Base-by-base conservation (phyloP, 2,329 filamentous ascomycete genomes). In the Sclerotinia subarctica region DNA sequence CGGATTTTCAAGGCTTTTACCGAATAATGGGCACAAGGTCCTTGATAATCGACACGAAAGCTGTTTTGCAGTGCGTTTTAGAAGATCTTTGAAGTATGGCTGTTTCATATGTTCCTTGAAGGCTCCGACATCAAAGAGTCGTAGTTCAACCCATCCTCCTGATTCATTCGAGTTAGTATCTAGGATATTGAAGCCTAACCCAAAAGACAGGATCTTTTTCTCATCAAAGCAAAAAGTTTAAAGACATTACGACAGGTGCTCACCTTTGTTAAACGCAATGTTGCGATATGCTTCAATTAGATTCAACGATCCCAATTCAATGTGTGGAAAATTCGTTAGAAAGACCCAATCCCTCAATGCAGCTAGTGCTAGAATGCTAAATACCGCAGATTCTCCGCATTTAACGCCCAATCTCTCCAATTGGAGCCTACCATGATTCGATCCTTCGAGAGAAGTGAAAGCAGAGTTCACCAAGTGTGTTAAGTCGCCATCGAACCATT, bases 101-200 rank as follows among this genome's bases (percentile, higher is more conserved):
- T 51, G 38, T 15, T 68, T 42, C 11, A 67, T 68, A 2, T 62
- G 13, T 13, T n/a, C 11, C n/a, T 56, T 49, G 54, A 70, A 67
- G 24, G 69, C 67, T 1, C 65, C 64, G 5, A 70, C 35, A 15
- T 70, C 70, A 21, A 70, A 44, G 47, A 57, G 56, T 26, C 47
- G 52, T 19, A 72, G 21, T 38, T 64, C 58, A 19, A 42, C n/a
- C 64, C 65, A 69, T 10, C 70, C 70, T 59, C 60, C 70, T 72
- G 32, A 8, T 11, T 17, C 7, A 35, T 63, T 2, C n/a, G 0
- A n/a, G 67, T 54, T 17, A 42, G 21, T 26, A n/a, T 38, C 5
- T 35, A 29, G 38, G 15, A 26, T 15, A 59, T 10, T 15, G 29
- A 4, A 29, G 19, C 35, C n/a, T 42, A 17, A 5, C 38, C 15